These are phyloP conservation scores for Phascolomyces articulosus DNA, from an alignment of 371 early-diverging fungal species.

Conservation along the genomic window DNA sequence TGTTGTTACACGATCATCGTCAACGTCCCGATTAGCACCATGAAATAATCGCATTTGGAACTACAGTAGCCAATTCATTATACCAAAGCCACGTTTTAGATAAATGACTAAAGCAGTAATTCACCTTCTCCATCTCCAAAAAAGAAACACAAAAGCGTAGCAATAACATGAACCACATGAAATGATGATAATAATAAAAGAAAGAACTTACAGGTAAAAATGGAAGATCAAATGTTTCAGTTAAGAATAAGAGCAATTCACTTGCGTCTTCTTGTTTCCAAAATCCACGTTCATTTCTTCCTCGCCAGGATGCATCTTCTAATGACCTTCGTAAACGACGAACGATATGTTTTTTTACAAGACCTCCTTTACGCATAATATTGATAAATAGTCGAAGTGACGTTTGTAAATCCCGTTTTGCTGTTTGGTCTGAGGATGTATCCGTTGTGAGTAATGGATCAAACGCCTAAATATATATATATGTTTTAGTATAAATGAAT, in stretches of 20 bases:
- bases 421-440: constrained; percentile 19
- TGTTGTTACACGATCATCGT: constrained; percentile 62
- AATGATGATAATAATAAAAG: too few species aligned
- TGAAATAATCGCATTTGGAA: constrained; percentile 58
- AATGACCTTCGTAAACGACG: constrained; percentile 49
- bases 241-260: constrained; percentile 61
- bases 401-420: constrained; percentile 43
- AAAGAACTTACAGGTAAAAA: constrained; percentile 50
- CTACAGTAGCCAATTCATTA: constrained; percentile 13
- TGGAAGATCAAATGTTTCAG: constrained; percentile 56
- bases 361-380: constrained; percentile 49
- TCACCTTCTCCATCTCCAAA: too few species aligned
- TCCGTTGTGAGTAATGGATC: constrained; percentile 39
- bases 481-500: too few species aligned
- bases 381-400: constrained; percentile 60
- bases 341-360: constrained; percentile 48
- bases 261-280: constrained; percentile 63
- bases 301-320: constrained; percentile 53
- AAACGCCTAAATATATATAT: constrained; percentile 29
- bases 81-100: too few species aligned
- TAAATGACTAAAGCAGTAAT: too few species aligned
- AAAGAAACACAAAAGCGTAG: too few species aligned
- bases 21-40: constrained; percentile 50
- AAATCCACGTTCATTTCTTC: constrained; percentile 24
- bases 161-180: too few species aligned